These are phyloP conservation scores for Paspalum notatum DNA, from an alignment of 176 grass and related monocot species.

Conservation along the genomic window DNA sequence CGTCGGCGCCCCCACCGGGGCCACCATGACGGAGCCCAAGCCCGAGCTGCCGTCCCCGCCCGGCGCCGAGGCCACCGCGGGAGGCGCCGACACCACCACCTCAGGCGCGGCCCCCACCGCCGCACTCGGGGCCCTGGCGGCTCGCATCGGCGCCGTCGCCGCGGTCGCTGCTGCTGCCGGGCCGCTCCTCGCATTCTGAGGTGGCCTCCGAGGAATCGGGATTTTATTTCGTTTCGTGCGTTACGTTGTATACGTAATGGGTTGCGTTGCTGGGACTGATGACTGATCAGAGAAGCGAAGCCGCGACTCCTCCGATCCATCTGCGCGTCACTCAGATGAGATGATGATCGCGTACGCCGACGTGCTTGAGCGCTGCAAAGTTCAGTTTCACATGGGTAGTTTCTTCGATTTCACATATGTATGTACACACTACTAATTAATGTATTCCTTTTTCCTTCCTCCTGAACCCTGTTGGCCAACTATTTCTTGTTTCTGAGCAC, in stretches of 20 bases:
- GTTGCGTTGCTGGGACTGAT: not conserved
- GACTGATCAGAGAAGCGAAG: too few relatives aligned
- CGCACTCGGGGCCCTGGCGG: not conserved
- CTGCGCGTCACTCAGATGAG: not conserved
- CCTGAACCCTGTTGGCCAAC: not conserved
- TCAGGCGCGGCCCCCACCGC: not conserved
- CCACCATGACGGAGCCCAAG: constrained; percentile 53
- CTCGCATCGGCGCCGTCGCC: not conserved
- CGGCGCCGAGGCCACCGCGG: not conserved
- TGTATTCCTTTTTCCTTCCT: not conserved
- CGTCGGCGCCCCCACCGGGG: constrained; percentile 38
- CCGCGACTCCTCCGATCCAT: not conserved
- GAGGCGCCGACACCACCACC: constrained; percentile 1
- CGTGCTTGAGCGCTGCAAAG: not conserved
- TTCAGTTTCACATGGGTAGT: not conserved
- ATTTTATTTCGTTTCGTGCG: not conserved
- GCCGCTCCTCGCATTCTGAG: constrained; percentile 36
- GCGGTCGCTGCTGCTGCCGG: not conserved
- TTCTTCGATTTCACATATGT: constrained; percentile 1
- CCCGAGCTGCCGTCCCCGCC: not conserved
- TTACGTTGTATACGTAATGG: not conserved
- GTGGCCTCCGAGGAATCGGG: not conserved
- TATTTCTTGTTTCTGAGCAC: not conserved
- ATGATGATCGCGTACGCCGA: not conserved
- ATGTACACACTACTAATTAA: not conserved